Conservation (phyloP, 176 grass and related monocot genomes). For the Oryza brachyantha region DNA sequence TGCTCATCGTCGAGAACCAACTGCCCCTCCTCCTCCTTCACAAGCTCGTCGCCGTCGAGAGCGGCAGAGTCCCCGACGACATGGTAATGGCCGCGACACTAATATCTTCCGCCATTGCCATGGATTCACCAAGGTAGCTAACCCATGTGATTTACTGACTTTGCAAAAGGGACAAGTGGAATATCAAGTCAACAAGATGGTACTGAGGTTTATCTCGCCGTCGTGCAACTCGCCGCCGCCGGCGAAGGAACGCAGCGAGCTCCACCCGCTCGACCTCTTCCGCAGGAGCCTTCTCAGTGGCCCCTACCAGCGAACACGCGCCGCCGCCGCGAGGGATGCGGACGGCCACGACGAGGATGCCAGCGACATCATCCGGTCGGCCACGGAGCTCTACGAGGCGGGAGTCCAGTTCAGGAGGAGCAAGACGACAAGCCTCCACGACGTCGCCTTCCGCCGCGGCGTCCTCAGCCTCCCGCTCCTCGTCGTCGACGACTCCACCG, state of each 20-base stretch:
- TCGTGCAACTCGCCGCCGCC: not conserved
- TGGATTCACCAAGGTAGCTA: not conserved
- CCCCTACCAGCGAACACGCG: not conserved
- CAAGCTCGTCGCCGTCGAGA: conserved; percentile 31
- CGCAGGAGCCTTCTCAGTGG: conserved; percentile 22
- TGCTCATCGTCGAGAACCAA: conserved; percentile 64
- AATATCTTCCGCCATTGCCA: not conserved
- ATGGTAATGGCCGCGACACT: not conserved
- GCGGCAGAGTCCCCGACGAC: not conserved
- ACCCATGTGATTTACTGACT: not conserved
- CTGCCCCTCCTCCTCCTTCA: conserved; percentile 46
- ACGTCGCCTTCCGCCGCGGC: conserved; percentile 40
- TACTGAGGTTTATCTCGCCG: conserved; percentile 29
- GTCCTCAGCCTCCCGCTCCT: conserved; percentile 36
- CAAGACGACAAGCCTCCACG: conserved; percentile 23
- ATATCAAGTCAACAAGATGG: conserved; percentile 39
- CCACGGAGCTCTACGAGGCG: conserved; percentile 49
- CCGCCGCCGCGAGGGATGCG: not conserved
- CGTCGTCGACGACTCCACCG: conserved; percentile 50
- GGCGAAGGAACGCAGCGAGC: not conserved
- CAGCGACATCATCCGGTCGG: conserved; percentile 36
- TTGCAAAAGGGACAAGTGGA: not conserved
- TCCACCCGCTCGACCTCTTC: conserved; percentile 51
- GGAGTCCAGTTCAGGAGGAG: conserved; percentile 53
- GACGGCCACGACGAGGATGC: not conserved